phyloP scores from a whole-genome alignment of 2,329 filamentous ascomycete genomes.

The Arachnomyces sp. region DNA sequence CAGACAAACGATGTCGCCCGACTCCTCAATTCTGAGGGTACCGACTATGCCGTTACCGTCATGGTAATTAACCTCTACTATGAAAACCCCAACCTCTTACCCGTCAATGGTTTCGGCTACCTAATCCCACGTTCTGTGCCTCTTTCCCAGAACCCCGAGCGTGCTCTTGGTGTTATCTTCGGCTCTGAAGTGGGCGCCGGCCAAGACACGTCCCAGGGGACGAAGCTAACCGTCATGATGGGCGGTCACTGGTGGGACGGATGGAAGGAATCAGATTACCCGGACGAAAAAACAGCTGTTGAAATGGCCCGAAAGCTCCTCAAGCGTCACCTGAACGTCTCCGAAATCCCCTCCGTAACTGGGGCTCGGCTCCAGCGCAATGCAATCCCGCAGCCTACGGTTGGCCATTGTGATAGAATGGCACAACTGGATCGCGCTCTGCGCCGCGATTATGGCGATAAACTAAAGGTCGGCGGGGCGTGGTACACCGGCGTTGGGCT shows the following conservation, averaged over 20 bases:
- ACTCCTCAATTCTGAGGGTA: conserved; percentile 19
- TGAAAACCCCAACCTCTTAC: conserved; percentile 55
- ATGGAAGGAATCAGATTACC: conserved; percentile 47
- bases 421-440: conserved; percentile 50
- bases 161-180: conserved; percentile 85
- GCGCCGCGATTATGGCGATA: conserved; percentile 49
- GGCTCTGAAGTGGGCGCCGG: conserved; percentile 62
- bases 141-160: conserved; percentile 67
- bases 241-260: conserved; percentile 87
- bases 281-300: conserved; percentile 58
- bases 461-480: conserved; percentile 55
- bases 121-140: conserved; percentile 72
- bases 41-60: conserved; percentile 65
- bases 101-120: conserved; percentile 75
- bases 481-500: conserved; percentile 46
- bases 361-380: conserved; percentile 56
- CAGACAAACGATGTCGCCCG: conserved; percentile 11
- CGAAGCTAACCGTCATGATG: conserved; percentile 88
- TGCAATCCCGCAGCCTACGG: conserved; percentile 84
- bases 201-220: conserved; percentile 55
- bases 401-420: conserved; percentile 66
- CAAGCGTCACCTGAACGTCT: conserved; percentile 66
- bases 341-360: conserved; percentile 52
- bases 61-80: conserved; percentile 93
- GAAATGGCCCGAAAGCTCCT: conserved; percentile 64